A percentile compares a stretch with the other conserved stretches of the same genome.
Conservation (phyloP, 306 rosid species). For the Begonia fuchsioides region DNA sequence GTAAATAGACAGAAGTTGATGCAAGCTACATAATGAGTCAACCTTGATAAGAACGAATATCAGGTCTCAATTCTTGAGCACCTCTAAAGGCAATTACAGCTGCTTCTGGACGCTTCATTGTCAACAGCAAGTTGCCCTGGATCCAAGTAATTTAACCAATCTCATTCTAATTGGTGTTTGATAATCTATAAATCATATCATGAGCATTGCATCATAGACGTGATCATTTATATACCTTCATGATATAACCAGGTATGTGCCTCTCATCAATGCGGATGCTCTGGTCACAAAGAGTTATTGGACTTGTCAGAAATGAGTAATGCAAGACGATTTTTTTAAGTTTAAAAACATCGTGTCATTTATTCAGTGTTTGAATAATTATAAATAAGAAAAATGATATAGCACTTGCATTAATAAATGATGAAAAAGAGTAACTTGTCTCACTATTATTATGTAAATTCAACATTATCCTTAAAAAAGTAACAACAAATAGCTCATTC, state of each 20-base stretch:
- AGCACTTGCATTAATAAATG: too few species aligned
- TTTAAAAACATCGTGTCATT: too few species aligned
- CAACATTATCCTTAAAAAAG: too few species aligned
- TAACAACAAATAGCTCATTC: too few species aligned
- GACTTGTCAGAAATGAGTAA: conserved; percentile 12
- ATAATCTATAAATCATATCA: background rate
- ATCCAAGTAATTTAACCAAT: conserved; percentile 5
- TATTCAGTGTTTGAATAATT: too few species aligned
- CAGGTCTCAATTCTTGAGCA: conserved; percentile 97
- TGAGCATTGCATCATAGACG: background rate
- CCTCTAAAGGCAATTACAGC: conserved; percentile 84
- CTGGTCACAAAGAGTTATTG: conserved; percentile 36
- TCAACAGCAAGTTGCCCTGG: conserved; percentile 72
- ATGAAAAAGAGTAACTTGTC: too few species aligned
- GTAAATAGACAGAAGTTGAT: conserved; percentile 6
- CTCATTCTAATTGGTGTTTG: background rate
- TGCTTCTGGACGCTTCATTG: conserved; percentile 73
- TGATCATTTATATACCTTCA: conserved; percentile 48
- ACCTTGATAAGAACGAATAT: conserved; percentile 99
- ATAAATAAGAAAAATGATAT: too few species aligned
- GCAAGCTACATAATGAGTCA: conserved; percentile 13
- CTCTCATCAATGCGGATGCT: conserved; percentile 81
- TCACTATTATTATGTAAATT: too few species aligned
- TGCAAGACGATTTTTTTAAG: too few species aligned
- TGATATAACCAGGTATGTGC: conserved; percentile 78